Evolutionary conservation across 2,329 filamentous ascomycete genomes (phyloP), one percentile per base, ranked within the genome.

Genomic region (Hymenoscyphus scutula): DNA sequence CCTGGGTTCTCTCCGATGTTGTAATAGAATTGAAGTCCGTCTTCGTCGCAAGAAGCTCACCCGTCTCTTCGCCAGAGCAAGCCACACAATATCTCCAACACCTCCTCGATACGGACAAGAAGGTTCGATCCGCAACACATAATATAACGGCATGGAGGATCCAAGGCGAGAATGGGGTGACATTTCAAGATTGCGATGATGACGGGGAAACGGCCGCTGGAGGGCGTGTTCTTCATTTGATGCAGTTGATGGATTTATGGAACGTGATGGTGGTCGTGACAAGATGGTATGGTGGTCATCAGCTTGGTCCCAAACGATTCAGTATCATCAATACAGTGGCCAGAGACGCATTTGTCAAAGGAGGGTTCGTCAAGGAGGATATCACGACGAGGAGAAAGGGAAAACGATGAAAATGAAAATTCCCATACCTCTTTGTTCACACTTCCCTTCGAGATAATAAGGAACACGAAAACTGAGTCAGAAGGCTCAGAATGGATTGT

Each of bases 81-180:
- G 94, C 93, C 2, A 84, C 86, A 62, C 76, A 79, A 2, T 93
- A 85, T 71, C 77, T 98, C 1, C 81, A 85, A 53, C 88, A 96
- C 74, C 82, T 99, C 1, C 81, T 97, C 7, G 83, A 88, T 5
- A 90, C 87, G 8, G 92, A 98, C 76, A 92, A 90, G 77, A 92
- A 90, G 69, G 88, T 92, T 38, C 88, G 92, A n/a, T 80, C 83
- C 55, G 95, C 95, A 4, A 92, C 94, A 64, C 95, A 99, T 76
- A 98, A 98, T 75, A 97, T 99, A 73, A 93, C 89, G 23, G 94
- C 94, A 1, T 98, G 92, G 91, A 85, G 95, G 11, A 93, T 98
- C 60, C 85, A 84, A 32, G 85, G 84, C 0, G 72, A 76, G 4
- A 70, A 76, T 0, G 78, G 79, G 5, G 78, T 80, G 4, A 82